phyloP scores from a whole-genome alignment of 140 eudicot genomes.

The Stevia rebaudiana region DNA sequence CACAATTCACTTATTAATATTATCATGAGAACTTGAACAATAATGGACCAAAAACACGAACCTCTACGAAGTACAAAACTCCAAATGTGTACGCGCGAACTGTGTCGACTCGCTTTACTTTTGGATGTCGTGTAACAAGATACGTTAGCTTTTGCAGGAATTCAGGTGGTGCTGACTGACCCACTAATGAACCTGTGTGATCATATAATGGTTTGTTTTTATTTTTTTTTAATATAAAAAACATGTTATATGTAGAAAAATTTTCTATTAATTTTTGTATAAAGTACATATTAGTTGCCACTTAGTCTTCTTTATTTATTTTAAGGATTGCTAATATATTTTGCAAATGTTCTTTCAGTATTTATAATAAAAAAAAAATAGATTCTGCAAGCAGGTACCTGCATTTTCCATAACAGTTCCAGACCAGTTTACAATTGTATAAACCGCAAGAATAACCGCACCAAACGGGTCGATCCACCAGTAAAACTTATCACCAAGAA shows the following conservation, averaged over 20 bases:
- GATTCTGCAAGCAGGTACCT: conserved; percentile 40
- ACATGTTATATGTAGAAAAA: too few species aligned
- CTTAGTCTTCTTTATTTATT: too few species aligned
- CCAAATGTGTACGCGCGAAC: conserved; percentile 95
- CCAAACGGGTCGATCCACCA: conserved; percentile 98
- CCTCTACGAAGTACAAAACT: conserved; percentile 87
- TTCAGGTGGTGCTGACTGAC: conserved; percentile 94
- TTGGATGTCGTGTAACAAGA: conserved; percentile 81
- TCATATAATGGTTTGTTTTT: too few species aligned
- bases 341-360: conserved; percentile 8
- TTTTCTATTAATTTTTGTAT: too few species aligned
- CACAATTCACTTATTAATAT: too few species aligned
- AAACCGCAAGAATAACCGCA: conserved; percentile 76
- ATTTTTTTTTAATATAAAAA: too few species aligned
- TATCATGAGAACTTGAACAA: too few species aligned
- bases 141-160: conserved; percentile 83
- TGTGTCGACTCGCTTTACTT: conserved; percentile 81
- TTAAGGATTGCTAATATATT: too few species aligned
- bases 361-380: background rate
- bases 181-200: conserved; percentile 75
- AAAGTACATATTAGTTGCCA: too few species aligned
- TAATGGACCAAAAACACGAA: too few species aligned
- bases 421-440: conserved; percentile 88
- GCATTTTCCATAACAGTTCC: conserved; percentile 93
- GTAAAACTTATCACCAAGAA: conserved; percentile 71